These are phyloP conservation scores for Talaromyces verruculosus DNA, from an alignment of 2,329 filamentous ascomycete species.

Conservation along the genomic window DNA sequence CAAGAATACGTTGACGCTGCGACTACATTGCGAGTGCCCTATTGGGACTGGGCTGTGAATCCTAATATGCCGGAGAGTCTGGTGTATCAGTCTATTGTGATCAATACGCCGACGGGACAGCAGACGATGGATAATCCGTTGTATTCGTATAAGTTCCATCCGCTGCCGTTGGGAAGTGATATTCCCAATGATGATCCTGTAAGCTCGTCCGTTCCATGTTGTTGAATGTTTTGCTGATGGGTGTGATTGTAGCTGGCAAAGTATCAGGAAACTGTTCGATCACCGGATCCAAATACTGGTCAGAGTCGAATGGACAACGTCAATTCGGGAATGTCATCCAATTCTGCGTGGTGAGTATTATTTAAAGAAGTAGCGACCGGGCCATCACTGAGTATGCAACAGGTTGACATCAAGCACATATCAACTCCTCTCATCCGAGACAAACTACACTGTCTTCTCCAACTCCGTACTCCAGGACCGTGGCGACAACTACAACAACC, in stretches of 20 bases:
- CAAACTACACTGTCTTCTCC: conserved; percentile 31
- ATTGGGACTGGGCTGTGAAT: conserved; percentile 52
- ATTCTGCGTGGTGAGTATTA: conserved; percentile 27
- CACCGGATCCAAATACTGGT: conserved; percentile 23
- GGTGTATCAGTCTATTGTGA: conserved; percentile 40
- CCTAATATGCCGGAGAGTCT: conserved; percentile 39
- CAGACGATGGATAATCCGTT: conserved; percentile 47
- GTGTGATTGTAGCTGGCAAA: conserved; percentile 20
- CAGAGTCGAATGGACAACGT: conserved; percentile 23
- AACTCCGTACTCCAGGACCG: conserved; percentile 24
- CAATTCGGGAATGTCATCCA: conserved; percentile 24
- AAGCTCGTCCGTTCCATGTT: not conserved
- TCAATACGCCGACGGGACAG: conserved; percentile 44
- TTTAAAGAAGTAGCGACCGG: not conserved
- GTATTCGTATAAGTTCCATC: conserved; percentile 45
- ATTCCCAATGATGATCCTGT: conserved; percentile 22
- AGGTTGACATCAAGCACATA: conserved; percentile 30
- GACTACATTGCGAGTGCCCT: conserved; percentile 46
- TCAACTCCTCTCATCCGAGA: conserved; percentile 29
- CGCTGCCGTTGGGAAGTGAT: conserved; percentile 20
- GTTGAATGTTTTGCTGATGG: not conserved
- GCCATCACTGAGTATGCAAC: not conserved
- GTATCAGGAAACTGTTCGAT: conserved; percentile 25
- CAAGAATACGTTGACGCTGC: conserved; percentile 50
- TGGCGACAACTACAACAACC: conserved; percentile 26